Percentiles rank a stretch among this genome's conserved stretches.
Evolutionary conservation across 2,329 filamentous ascomycete species (phyloP).

Genomic region (Diplodia corticola): DNA sequence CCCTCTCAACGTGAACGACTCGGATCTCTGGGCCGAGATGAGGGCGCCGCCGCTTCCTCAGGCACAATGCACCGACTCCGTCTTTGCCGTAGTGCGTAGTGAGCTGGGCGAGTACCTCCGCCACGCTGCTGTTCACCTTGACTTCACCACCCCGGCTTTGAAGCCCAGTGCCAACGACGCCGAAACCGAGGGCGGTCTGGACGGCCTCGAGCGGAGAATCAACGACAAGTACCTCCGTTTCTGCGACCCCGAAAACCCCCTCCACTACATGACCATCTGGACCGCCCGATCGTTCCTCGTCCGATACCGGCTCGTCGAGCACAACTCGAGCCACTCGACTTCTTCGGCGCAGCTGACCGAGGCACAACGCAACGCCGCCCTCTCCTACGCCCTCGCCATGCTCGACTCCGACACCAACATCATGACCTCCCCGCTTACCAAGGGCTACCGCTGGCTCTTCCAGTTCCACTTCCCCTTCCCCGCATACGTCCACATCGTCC

Average conservation of each 20-base stretch:
- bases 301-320: constrained; percentile 52
- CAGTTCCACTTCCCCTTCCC: constrained; percentile 51
- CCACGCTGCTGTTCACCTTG: constrained; percentile 46
- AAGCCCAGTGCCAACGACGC: constrained; percentile 39
- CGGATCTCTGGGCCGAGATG: constrained; percentile 48
- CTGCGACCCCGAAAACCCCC: constrained; percentile 47
- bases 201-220: constrained; percentile 41
- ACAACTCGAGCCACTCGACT: constrained; percentile 35
- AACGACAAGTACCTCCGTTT: constrained; percentile 46
- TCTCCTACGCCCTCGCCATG: constrained; percentile 41
- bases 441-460: constrained; percentile 46
- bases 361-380: constrained; percentile 30
- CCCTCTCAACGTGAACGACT: constrained; percentile 54
- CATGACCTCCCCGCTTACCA: constrained; percentile 44
- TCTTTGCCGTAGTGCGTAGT: constrained; percentile 52
- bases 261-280: constrained; percentile 54
- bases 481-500: constrained; percentile 49
- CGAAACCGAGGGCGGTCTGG: constrained; percentile 33
- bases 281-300: constrained; percentile 48
- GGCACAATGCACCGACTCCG: constrained; percentile 54
- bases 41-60: constrained; percentile 42
- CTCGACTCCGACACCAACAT: constrained; percentile 52
- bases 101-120: constrained; percentile 48
- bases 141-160: constrained; percentile 48
- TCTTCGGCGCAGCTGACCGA: neutral